A percentile compares a stretch with the other conserved stretches of the same genome.
Conservation (phyloP, 2,329 filamentous ascomycete species). For the Fusarium dimerum region DNA sequence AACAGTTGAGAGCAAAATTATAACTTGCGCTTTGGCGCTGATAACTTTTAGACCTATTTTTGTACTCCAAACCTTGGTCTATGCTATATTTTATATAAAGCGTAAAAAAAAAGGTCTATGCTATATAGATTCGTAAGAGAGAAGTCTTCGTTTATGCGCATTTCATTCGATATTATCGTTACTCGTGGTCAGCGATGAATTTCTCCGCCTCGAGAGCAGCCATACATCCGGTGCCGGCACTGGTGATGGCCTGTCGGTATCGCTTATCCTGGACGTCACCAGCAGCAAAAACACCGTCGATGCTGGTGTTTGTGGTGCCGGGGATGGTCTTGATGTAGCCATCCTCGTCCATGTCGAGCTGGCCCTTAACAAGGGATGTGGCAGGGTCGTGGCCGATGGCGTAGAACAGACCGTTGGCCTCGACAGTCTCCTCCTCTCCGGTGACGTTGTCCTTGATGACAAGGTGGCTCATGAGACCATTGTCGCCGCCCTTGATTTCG, state of each 20-base stretch:
- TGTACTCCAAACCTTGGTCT: constrained; percentile 10
- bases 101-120: constrained; percentile 21
- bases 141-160: constrained; percentile 3
- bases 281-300: constrained; percentile 92
- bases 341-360: constrained; percentile 84
- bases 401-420: constrained; percentile 94
- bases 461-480: constrained; percentile 86
- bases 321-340: constrained; percentile 89
- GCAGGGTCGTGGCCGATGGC: constrained; percentile 96
- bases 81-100: constrained; percentile 26
- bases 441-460: constrained; percentile 77
- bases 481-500: constrained; percentile 82
- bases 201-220: constrained; percentile 96
- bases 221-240: constrained; percentile 92
- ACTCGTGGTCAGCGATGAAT: constrained; percentile 77
- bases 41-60: neutral
- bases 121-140: constrained; percentile 12
- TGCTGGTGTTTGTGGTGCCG: constrained; percentile 82
- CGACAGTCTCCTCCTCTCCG: constrained; percentile 77
- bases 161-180: constrained; percentile 13
- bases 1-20: neutral
- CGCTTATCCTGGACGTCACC: constrained; percentile 98
- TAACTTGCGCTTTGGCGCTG: neutral
- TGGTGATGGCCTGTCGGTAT: constrained; percentile 97
- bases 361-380: constrained; percentile 84